These are phyloP conservation scores for Phytophthora pluvialis DNA, from an alignment of 352 stramenopile species.

Conservation along the genomic window DNA sequence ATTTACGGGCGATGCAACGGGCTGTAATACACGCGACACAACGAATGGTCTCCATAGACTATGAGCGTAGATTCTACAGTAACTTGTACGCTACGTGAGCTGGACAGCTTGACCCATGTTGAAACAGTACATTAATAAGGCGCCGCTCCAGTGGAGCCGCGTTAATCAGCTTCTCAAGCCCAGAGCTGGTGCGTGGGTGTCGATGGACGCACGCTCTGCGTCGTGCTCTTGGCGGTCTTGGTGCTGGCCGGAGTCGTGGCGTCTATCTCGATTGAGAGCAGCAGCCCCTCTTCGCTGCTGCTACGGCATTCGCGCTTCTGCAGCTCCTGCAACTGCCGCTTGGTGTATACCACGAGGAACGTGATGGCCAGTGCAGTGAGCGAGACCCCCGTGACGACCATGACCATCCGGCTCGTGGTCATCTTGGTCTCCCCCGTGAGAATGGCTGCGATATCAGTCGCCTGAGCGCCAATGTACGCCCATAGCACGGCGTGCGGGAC, in stretches of 20 bases:
- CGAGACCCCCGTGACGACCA: constrained; percentile 48
- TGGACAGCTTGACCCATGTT: not conserved
- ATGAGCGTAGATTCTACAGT: too few species aligned
- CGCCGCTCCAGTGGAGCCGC: not conserved
- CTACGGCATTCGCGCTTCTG: constrained; percentile 65
- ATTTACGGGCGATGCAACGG: too few species aligned
- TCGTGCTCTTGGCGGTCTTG: constrained; percentile 23
- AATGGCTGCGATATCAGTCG: constrained; percentile 69
- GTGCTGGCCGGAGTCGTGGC: constrained; percentile 9
- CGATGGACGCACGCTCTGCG: constrained; percentile 24
- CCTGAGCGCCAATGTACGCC: constrained; percentile 74
- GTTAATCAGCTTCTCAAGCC: constrained; percentile 9
- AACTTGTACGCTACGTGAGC: not conserved
- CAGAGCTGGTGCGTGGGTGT: constrained; percentile 27
- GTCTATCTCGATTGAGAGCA: constrained; percentile 45
- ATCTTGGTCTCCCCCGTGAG: constrained; percentile 58
- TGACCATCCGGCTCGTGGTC: constrained; percentile 46
- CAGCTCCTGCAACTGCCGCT: constrained; percentile 59
- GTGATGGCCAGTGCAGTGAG: constrained; percentile 64
- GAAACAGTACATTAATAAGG: constrained; percentile 19
- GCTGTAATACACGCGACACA: not conserved
- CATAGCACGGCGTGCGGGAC: constrained; percentile 71
- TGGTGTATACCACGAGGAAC: constrained; percentile 71
- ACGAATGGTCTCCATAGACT: too few species aligned
- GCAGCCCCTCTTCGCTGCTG: constrained; percentile 53